Evolutionary conservation across 1,284 basidiomycete species (phyloP), one percentile per base, ranked within the genome.

Genomic region (Leccinum subrobustum): DNA sequence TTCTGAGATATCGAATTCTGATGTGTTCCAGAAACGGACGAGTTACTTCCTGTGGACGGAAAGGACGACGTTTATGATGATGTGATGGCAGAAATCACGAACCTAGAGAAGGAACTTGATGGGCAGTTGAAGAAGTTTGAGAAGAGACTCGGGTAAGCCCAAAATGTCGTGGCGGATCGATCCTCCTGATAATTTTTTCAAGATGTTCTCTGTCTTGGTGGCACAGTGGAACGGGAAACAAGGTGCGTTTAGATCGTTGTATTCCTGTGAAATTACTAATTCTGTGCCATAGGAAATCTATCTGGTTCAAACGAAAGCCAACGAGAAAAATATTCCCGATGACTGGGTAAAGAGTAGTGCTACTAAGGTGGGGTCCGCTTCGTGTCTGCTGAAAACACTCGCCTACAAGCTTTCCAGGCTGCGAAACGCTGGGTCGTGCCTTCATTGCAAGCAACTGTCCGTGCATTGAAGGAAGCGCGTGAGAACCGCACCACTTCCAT

Each of bases 401-500:
- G 53, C 64, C 68, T 37, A 62, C 56, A n/a, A 29, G 39, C 53
- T 18, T 51, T 25, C 6, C 66, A 94, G 92, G 82, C 84, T 37
- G 83, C 83, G 63, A 80, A 81, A 20, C 88, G 96, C 12, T 98
- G 89, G 80, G 78, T 86, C 14, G 89, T 94, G 2, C 89, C 90
- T 0, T 81, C 88, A 23, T 82, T 95, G 1, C 83, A 86, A 59
- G 71, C 83, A 3, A 84, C 86, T 25, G 86, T 98, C 58, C 87
- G 93, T 37, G 78, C 85, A 59, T 81, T 96, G 51, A 97, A 98
- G 75, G 96, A 98, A 77, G 94, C 93, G 3, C 85, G 92, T 33
- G 96, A 98, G 76, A 94, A 87, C 57, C 88, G 90, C 50, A 90
- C 82, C 59, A 83, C 84, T 1, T 87, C 87, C 6, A 86, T 93